phyloP scores from a whole-genome alignment of 495 filamentous ascomycete species.

The Cairneyella variabilis region DNA sequence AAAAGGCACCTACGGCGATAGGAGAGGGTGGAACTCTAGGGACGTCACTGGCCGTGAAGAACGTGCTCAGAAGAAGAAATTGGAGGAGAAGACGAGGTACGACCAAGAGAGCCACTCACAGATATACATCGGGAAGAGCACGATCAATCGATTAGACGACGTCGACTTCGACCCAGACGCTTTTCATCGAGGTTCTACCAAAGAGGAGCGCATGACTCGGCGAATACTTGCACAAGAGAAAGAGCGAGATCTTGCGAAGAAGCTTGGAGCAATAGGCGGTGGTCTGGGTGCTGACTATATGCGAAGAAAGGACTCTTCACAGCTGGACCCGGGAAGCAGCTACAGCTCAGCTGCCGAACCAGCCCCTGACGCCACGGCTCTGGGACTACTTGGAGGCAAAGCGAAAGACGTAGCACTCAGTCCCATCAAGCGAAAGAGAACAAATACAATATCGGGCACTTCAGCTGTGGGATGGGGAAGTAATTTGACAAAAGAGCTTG shows the following conservation, averaged over 20 bases:
- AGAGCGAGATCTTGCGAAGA: slow-evolving; percentile 75
- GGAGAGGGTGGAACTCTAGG: slow-evolving; percentile 17
- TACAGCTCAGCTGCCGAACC: background rate
- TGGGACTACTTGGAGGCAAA: slow-evolving; percentile 55
- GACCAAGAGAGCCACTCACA: slow-evolving; percentile 54
- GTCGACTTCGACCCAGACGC: slow-evolving; percentile 55
- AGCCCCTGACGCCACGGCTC: slow-evolving; percentile 39
- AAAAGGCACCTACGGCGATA: slow-evolving; percentile 34
- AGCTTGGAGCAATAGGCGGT: slow-evolving; percentile 56
- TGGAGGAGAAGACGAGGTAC: slow-evolving; percentile 47
- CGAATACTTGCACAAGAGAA: slow-evolving; percentile 55
- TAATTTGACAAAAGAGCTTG: slow-evolving; percentile 40
- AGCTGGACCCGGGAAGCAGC: slow-evolving; percentile 1
- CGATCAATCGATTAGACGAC: slow-evolving; percentile 66
- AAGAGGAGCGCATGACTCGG: slow-evolving; percentile 25
- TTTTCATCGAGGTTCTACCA: slow-evolving; percentile 43
- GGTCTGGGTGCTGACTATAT: slow-evolving; percentile 78
- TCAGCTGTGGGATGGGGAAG: slow-evolving; percentile 46
- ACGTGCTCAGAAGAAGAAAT: slow-evolving; percentile 27
- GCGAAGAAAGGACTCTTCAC: slow-evolving; percentile 32
- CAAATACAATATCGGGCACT: slow-evolving; percentile 33
- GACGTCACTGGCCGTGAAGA: slow-evolving; percentile 24
- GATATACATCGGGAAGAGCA: slow-evolving; percentile 53
- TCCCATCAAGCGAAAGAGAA: slow-evolving; percentile 68
- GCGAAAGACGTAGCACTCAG: slow-evolving; percentile 62